Evolutionary conservation across 1,139 yeast genomes (phyloP), one percentile per base, ranked within the genome.

Genomic region (Kluyveromyces sp.): DNA sequence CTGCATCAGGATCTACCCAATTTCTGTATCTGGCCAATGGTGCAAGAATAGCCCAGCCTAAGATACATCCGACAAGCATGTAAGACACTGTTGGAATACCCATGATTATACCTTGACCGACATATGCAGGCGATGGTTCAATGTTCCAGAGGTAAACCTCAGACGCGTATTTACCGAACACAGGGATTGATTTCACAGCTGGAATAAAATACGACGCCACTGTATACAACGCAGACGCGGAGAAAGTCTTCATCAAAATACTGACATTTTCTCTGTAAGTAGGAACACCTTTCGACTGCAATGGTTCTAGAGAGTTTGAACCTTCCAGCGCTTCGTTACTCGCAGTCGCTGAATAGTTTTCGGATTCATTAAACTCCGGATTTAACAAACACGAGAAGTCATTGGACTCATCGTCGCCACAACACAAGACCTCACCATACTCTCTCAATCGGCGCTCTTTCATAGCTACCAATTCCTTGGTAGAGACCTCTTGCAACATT

Each of bases 51-150:
- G 77, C 95, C 98, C 98, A 92, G 0, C 98, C 98, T 4, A 89
- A 56, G 2, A 92, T 53, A 15, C 95, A 81, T 2, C 98, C 98
- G 55, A 87, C 74, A 36, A 92, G 67, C 97, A 92, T 92, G 50
- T 89, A 85, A 3, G 86, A 73, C 0, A 89, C 95, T 0, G 97
- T 89, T 2, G 92, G 88, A 6, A 87, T 67, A 0, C 98, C 98
- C 98, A 92, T 92, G 45, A 92, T 92, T 36, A 92, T 88, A 3
- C 98, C 98, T 64, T 92, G 98, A 2, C 98, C 98, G 33, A 92
- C 75, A 61, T 92, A 92, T 0, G 98, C 97, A 0, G 98, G 97
- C 0, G 96, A 87, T 0, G 96, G 96, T 61, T 92, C 96, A 47
- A 92, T 76, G 45, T 85, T 80, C 94, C 96, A 85, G 39, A 83